Percentiles rank a stretch among this genome's conserved stretches.
phyloP scores from a whole-genome alignment of 1,139 yeast species.

The Saccharomyces pastorianus region DNA sequence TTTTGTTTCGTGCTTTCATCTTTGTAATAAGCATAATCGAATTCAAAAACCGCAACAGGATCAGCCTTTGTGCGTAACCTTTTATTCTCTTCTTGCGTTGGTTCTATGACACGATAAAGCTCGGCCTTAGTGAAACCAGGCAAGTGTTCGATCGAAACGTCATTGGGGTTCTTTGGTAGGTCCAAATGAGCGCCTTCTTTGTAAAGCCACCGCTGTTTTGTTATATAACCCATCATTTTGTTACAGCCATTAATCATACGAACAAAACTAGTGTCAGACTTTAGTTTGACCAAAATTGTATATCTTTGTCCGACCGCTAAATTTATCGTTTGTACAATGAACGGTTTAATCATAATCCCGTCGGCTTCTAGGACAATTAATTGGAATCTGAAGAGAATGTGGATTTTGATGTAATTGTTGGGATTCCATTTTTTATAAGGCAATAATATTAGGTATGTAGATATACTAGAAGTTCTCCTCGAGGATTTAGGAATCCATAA shows the following conservation, averaged over 20 bases:
- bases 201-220: constrained; percentile 18
- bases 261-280: constrained; percentile 25
- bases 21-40: constrained; percentile 17
- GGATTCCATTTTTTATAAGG: no score
- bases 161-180: constrained; percentile 1
- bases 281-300: constrained; percentile 45
- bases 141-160: constrained; percentile 10
- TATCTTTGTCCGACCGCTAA: constrained; percentile 74
- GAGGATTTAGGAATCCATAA: no score
- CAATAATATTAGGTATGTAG: no score
- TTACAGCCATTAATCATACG: constrained; percentile 25
- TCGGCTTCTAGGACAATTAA: constrained; percentile 59
- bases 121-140: constrained; percentile 21
- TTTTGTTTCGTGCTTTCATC: constrained; percentile 7
- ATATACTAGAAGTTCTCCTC: no score
- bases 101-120: constrained; percentile 16
- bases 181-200: constrained; percentile 1
- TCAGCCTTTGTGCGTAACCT: constrained; percentile 4
- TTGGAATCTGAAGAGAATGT: no score
- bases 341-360: constrained; percentile 54
- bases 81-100: constrained; percentile 4
- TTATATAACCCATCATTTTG: constrained; percentile 29
- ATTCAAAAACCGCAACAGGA: constrained; percentile 9
- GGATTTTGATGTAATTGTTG: no score
- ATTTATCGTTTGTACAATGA: constrained; percentile 46